Evolutionary conservation across 1,284 basidiomycete genomes (phyloP), one percentile per base, ranked within the genome.

Genomic region (Ceratobasidium sp.): DNA sequence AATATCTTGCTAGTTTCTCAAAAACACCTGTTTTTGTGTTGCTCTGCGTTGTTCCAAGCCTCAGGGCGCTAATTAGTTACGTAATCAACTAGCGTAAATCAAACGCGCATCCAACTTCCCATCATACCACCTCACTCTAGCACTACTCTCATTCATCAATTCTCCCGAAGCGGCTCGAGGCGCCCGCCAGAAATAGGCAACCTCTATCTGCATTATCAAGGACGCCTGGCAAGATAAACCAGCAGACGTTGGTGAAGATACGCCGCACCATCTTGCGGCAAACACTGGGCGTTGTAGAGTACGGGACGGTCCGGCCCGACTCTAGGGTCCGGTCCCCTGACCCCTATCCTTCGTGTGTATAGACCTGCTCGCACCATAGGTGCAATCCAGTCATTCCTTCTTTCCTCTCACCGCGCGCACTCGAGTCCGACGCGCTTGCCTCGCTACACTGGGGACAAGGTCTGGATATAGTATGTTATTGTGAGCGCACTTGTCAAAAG

Each of bases 51-150:
- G 40, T 9, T 19, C 22, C 15, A 17, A 17, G 46, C 46, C n/a
- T 13, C 15, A 49, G 46, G 15, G 13, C 13, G 49, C 49, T 9
- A 51, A 51, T 51, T 19, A 19, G 49, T 51, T 51, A 51, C 49
- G 49, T 51, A n/a, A 51, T 19, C 49, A 51, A 1, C 9, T 5
- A 51, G 22, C 49, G 52, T n/a, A 9, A 3, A 54, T 54, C 52
- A 54, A 22, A 9, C n/a, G 54, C 54, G 7, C 54, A n/a, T 56
- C 54, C 29, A 56, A 56, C 54, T 56, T 29, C 54, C 54, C 54
- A 56, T 51, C 49, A n/a, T 9, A 6, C 49, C 49, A 9, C 25
- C 52, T 54, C 6, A 9, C n/a, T 22, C n/a, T n/a, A n/a, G n/a
- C n/a, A n/a, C n/a, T n/a, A n/a, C n/a, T n/a, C n/a, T n/a, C n/a